Evolutionary conservation across 1,139 yeast species (phyloP).

Genomic region (Sugiyamaella paludigena): DNA sequence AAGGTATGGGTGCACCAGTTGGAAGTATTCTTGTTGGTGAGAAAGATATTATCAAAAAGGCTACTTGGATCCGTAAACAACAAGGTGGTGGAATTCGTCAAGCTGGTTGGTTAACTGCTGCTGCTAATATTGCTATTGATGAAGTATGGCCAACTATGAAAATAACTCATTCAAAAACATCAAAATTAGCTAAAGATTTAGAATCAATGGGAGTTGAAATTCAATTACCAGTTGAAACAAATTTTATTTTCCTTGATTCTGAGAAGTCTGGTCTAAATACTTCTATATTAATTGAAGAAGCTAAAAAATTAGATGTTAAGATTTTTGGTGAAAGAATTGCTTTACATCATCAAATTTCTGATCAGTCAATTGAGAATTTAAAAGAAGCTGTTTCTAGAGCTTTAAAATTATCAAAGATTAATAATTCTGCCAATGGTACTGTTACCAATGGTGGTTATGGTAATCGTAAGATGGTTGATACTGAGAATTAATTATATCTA

Average conservation of each 20-base stretch:
- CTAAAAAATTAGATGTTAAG: slow-evolving; percentile 59
- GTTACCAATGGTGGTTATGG: slow-evolving; percentile 11
- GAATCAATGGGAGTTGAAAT: slow-evolving; percentile 51
- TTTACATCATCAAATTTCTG: slow-evolving; percentile 77
- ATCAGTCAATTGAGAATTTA: slow-evolving; percentile 62
- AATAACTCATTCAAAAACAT: slow-evolving; percentile 66
- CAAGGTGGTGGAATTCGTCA: slow-evolving; percentile 96
- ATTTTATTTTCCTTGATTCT: slow-evolving; percentile 77
- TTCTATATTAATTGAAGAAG: slow-evolving; percentile 53
- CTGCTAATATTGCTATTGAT: slow-evolving; percentile 78
- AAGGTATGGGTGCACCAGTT: slow-evolving; percentile 91
- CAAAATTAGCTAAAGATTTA: slow-evolving; percentile 53
- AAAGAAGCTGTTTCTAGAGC: slow-evolving; percentile 62
- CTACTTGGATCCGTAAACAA: slow-evolving; percentile 88
- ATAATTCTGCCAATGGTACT: slow-evolving; percentile 5
- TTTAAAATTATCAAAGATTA: slow-evolving; percentile 28
- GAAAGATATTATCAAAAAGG: slow-evolving; percentile 58
- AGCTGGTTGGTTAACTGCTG: slow-evolving; percentile 75
- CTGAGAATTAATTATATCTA: too few species aligned
- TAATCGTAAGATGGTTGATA: slow-evolving; percentile 1
- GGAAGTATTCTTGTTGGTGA: slow-evolving; percentile 86
- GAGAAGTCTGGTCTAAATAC: slow-evolving; percentile 59
- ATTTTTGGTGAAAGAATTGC: slow-evolving; percentile 73
- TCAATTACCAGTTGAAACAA: slow-evolving; percentile 79
- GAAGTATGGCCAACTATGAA: slow-evolving; percentile 64